Evolutionary conservation across 108 stramenopile species (phyloP).

Genomic region (Hondaea fermentalgiana): DNA sequence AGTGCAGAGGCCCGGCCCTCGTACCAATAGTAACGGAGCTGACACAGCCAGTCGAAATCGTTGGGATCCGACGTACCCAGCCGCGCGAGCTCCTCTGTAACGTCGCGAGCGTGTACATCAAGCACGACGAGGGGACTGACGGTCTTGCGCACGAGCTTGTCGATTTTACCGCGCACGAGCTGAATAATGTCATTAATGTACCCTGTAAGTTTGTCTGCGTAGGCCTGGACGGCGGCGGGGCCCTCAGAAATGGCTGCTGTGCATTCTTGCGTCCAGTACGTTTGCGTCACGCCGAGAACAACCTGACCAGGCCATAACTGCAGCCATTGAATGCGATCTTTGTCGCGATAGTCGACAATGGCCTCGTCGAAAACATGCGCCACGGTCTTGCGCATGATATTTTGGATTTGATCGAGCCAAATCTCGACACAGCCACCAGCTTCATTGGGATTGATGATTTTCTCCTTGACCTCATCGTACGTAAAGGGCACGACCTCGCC

Average conservation of each 20-base stretch:
- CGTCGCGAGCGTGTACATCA: slow-evolving; percentile 13
- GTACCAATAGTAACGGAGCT: neutral
- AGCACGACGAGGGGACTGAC: neutral
- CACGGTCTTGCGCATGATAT: slow-evolving; percentile 50
- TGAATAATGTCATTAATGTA: slow-evolving; percentile 34
- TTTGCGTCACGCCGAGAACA: slow-evolving; percentile 43
- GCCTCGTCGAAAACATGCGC: slow-evolving; percentile 39
- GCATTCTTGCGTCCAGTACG: slow-evolving; percentile 51
- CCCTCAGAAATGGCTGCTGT: slow-evolving; percentile 25
- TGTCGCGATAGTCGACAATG: slow-evolving; percentile 41
- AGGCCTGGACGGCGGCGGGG: neutral
- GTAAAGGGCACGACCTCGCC: slow-evolving; percentile 46
- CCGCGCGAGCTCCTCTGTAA: neutral
- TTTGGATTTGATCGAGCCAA: slow-evolving; percentile 54
- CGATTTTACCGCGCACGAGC: neutral
- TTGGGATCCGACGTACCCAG: neutral
- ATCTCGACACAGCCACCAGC: slow-evolving; percentile 44
- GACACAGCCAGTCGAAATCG: neutral
- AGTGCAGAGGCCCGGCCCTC: neutral
- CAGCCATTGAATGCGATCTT: slow-evolving; percentile 44
- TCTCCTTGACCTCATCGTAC: slow-evolving; percentile 38
- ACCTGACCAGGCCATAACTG: slow-evolving; percentile 56
- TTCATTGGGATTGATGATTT: slow-evolving; percentile 53
- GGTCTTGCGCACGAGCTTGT: neutral
- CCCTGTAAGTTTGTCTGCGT: slow-evolving; percentile 21